Evolutionary conservation across 1,139 yeast species (phyloP).

Genomic region (Pichia sp.): DNA sequence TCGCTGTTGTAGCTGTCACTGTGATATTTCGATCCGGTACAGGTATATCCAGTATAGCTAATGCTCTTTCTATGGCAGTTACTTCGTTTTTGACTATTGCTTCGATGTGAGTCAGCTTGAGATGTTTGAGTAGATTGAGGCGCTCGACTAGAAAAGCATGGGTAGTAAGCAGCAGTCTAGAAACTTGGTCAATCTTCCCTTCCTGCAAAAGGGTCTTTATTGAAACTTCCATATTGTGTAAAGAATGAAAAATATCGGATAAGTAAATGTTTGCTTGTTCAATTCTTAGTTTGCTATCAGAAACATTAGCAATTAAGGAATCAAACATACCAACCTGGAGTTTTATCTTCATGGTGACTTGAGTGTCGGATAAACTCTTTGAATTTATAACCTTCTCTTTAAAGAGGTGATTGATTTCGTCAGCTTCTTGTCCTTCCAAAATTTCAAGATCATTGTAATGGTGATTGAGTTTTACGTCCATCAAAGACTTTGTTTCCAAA

Average conservation of each 20-base stretch:
- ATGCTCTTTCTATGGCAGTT: constrained; percentile 24
- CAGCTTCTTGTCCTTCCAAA: constrained; percentile 14
- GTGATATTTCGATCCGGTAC: not conserved
- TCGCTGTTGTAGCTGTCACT: no score
- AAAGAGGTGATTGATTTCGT: constrained; percentile 15
- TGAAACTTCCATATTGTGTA: constrained; percentile 20
- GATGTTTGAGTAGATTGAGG: constrained; percentile 10
- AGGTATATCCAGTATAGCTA: constrained; percentile 16
- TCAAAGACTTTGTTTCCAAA: constrained; percentile 35
- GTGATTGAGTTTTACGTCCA: constrained; percentile 24
- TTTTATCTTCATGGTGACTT: constrained; percentile 23
- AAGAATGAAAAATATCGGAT: constrained; percentile 32
- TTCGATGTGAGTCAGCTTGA: constrained; percentile 15
- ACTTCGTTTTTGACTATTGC: constrained; percentile 26
- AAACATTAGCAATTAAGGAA: constrained; percentile 20
- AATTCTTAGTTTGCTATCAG: constrained; percentile 17
- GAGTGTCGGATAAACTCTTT: constrained; percentile 2
- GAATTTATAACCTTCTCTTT: constrained; percentile 9
- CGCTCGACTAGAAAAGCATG: constrained; percentile 15
- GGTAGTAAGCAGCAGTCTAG: constrained; percentile 14
- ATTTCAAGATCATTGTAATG: constrained; percentile 17
- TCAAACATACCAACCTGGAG: constrained; percentile 25
- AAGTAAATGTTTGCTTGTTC: constrained; percentile 30
- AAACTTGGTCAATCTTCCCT: constrained; percentile 17
- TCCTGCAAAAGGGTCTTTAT: constrained; percentile 18